phyloP scores from a whole-genome alignment of 257 asterid species.

The Ehretia macrophylla region DNA sequence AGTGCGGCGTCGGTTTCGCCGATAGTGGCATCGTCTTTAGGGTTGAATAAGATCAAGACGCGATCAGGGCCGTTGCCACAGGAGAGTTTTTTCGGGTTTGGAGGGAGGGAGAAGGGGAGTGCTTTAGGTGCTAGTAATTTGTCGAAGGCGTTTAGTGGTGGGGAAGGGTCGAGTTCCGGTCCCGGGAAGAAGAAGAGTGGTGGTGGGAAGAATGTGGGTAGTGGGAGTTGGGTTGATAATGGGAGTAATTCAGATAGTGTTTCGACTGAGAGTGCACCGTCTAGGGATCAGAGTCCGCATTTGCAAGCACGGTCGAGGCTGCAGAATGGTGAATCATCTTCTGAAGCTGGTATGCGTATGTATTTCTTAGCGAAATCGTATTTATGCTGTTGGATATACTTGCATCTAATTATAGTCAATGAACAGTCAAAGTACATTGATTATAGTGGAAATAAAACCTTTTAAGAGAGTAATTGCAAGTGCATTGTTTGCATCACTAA shows the following conservation, averaged over 20 bases:
- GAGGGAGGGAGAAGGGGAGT: constrained; percentile 67
- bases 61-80: constrained; percentile 99
- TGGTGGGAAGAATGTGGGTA: constrained; percentile 14
- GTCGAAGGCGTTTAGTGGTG: constrained; percentile 52
- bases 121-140: constrained; percentile 74
- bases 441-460: neutral
- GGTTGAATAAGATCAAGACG: constrained; percentile 93
- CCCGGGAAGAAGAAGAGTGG: constrained; percentile 28
- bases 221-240: constrained; percentile 37
- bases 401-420: neutral
- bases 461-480: neutral
- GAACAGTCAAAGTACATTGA: neutral
- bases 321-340: constrained; percentile 70
- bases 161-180: constrained; percentile 28
- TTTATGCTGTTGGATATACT: neutral
- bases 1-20: constrained; percentile 60
- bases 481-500: neutral
- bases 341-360: constrained; percentile 62
- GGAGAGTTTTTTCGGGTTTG: constrained; percentile 83
- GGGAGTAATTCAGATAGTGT: constrained; percentile 58
- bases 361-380: neutral
- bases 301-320: constrained; percentile 64
- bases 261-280: constrained; percentile 65
- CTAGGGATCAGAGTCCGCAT: constrained; percentile 72
- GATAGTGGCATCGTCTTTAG: constrained; percentile 89